Conservation (phyloP, 306 rosid species). For the Sesbania bispinosa region DNA sequence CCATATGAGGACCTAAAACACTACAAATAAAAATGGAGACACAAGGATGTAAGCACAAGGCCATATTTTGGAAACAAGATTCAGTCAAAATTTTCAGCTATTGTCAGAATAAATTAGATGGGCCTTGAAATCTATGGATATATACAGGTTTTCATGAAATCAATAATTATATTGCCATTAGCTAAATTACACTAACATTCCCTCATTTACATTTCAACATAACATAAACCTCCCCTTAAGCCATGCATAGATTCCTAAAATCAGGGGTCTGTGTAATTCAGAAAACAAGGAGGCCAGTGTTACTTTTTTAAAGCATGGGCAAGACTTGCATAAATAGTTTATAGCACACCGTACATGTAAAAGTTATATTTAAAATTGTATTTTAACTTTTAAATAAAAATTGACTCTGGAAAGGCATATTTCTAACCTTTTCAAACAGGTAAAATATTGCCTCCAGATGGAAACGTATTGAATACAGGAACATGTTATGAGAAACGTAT, state of each 20-base stretch:
- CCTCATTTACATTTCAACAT: background rate
- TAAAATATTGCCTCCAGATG: background rate
- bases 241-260: background rate
- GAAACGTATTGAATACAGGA: background rate
- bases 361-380: background rate
- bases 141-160: background rate
- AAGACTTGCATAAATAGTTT: background rate
- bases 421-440: background rate
- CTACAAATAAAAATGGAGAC: background rate
- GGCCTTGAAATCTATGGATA: background rate
- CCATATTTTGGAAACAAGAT: constrained; percentile 6
- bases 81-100: background rate
- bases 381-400: background rate
- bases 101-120: background rate
- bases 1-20: background rate
- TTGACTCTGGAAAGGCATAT: background rate
- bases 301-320: background rate
- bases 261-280: background rate
- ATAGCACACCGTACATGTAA: background rate
- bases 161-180: background rate
- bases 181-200: background rate
- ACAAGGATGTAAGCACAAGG: background rate
- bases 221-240: background rate
- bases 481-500: background rate
- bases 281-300: background rate